Percentiles rank a stretch among this genome's conserved stretches.
Conservation (phyloP, 768 basidiomycete species). For the Lactifluus volemus region DNA sequence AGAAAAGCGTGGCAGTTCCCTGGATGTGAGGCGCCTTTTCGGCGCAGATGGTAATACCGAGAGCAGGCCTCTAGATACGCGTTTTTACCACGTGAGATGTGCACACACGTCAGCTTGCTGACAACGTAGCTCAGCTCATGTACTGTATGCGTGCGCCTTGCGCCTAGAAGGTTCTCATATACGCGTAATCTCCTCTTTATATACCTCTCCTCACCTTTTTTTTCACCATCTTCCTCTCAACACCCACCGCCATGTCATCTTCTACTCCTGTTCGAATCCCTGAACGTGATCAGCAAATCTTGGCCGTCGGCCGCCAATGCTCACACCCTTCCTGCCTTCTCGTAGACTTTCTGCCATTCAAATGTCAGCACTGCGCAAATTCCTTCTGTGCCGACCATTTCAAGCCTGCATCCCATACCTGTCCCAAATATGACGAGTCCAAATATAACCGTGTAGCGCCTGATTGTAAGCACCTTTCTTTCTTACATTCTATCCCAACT, state of each 20-base stretch:
- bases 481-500: neutral
- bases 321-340: constrained; percentile 54
- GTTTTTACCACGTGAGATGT: no score
- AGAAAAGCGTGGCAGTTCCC: no score
- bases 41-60: no score
- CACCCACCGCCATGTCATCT: constrained; percentile 22
- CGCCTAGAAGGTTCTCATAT: neutral
- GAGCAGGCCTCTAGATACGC: no score
- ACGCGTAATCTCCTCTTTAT: constrained; percentile 9
- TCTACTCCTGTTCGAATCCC: constrained; percentile 18
- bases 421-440: constrained; percentile 60
- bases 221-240: neutral
- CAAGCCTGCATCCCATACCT: constrained; percentile 56
- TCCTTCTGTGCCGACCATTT: constrained; percentile 77
- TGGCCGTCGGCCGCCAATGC: constrained; percentile 66
- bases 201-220: neutral
- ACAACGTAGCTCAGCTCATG: no score
- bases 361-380: constrained; percentile 68
- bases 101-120: no score
- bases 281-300: constrained; percentile 46
- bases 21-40: no score
- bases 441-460: constrained; percentile 72
- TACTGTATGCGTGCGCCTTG: no score
- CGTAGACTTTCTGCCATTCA: constrained; percentile 81
- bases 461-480: constrained; percentile 40